Base-by-base conservation (phyloP, 352 stramenopile genomes). In the Globisporangium parvum region DNA sequence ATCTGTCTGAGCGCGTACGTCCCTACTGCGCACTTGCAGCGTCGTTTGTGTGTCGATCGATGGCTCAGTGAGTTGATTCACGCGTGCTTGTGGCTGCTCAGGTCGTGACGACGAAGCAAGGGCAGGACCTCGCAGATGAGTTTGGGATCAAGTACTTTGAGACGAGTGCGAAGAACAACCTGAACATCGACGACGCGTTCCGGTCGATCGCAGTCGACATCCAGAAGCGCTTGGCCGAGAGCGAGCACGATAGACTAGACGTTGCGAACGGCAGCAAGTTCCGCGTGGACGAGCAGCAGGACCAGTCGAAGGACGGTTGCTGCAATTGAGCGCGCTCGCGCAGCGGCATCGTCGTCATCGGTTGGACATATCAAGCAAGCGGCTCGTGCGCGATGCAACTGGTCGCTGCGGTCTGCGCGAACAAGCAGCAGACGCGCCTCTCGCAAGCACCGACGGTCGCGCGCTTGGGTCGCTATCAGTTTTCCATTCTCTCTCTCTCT, bases 131-230 rank as follows among this genome's bases (percentile, higher is more conserved):
- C 33, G 94, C 94, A 21, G 77, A 93, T 57, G 88, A 98, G 62
- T 98, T 97, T 53, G 91, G 91, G 42, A 96, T 97, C 67, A 85
- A 96, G 62, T 98, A 97, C 65, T 97, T 97, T 65, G 93, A 98
- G 71, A 97, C 89, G 23, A 93, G 85, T 46, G 93, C 93, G 46
- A 97, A 97, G 67, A 96, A 86, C 75, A 95, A 98, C 65, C 73
- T 83, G 55, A 97, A 98, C 61, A 96, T 98, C 50, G 88, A 97
- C 37, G 80, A 87, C 24, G 85, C 85, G 35, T 95, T 95, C 66
- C 83, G 80, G 48, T 89, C 80, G 26, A 93, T 95, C 63, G 85
- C 85, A n/a, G 76, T 93, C 55, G 82, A 95, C 59, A 87, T 95
- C 65, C 85, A 95, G 74, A 91, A 92, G 73, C 82, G 83, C 26